Base-by-base conservation (phyloP, 2,329 filamentous ascomycete species). In the Seiridium cupressi region DNA sequence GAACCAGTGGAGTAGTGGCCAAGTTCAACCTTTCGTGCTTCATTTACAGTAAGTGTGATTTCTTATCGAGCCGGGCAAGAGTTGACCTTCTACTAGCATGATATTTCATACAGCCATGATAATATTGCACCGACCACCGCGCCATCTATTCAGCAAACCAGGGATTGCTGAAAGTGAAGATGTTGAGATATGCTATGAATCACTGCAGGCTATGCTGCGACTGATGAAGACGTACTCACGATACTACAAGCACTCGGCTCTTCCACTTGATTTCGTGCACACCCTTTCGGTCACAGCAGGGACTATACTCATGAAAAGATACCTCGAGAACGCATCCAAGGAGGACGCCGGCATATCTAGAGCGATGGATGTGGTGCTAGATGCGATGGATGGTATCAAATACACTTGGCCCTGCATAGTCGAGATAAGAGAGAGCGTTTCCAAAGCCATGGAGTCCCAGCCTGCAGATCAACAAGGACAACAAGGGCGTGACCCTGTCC, bases 321-420 rank as follows among this genome's bases (percentile, higher is more conserved):
- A 76, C 59, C 70, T 82, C 44, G 72, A 78, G 36, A 66, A 70
- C 6, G 70, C 73, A 0, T 70, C 76, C 0, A 77, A 74, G 74
- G 73, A 74, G 40, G 77, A 81, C 61, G 66, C 70, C 0, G 72
- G 81, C 54, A 81, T 87, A 35, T 77, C 83, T 0, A 74, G 73
- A 35, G 78, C 81, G 18, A 72, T 88, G 32, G 78, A 79, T 7
- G 74, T 79, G 13, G 74, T 79, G n/a, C 69, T 79, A 0, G 78
- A 83, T 4, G 79, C 80, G 42, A 81, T 85, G 62, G 74, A 81
- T 40, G 74, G 77, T n/a, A 81, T 87, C 40, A 74, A 85, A 36
- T 74, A 79, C 46, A 79, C 78, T 6, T 81, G 77, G 76, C 76
- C 77, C 5, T 81, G 77, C 63, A 74, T 80, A 38, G 69, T 69